A percentile compares a stretch with the other conserved stretches of the same genome.
Evolutionary conservation across 805 yeast species (phyloP).

Genomic region (Starmerella roubikii): DNA sequence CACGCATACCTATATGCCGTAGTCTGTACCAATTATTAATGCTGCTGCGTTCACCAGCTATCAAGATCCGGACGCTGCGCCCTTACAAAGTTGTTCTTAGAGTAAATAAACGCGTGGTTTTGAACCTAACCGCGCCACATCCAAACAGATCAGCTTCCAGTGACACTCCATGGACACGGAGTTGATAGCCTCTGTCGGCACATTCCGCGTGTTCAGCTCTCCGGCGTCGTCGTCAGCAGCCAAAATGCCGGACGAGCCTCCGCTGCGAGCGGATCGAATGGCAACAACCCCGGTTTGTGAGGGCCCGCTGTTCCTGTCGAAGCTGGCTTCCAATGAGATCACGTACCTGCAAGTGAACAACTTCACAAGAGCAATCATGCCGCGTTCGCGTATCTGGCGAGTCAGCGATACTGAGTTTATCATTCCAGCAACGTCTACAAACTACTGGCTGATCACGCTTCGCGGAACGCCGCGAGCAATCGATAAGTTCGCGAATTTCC

Average conservation of each 20-base stretch:
- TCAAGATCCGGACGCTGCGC: too few relatives aligned
- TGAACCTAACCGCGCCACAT: too few relatives aligned
- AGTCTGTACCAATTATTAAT: too few relatives aligned
- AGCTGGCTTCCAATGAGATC: slow-evolving; percentile 19
- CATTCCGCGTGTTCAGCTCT: slow-evolving; percentile 14
- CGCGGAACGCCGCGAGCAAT: slow-evolving; percentile 8
- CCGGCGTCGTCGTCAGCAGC: not conserved
- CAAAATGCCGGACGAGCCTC: slow-evolving; percentile 3
- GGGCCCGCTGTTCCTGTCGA: slow-evolving; percentile 17
- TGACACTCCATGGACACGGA: slow-evolving; percentile 11
- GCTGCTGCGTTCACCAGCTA: too few relatives aligned
- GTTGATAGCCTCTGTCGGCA: slow-evolving; percentile 14
- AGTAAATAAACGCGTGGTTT: too few relatives aligned
- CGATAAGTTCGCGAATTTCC: slow-evolving; percentile 13
- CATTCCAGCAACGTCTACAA: slow-evolving; percentile 17
- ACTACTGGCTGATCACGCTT: slow-evolving; percentile 19
- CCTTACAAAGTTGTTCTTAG: too few relatives aligned
- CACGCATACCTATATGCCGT: too few relatives aligned
- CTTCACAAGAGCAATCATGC: slow-evolving; percentile 20
- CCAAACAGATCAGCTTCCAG: too few relatives aligned
- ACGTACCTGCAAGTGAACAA: slow-evolving; percentile 19
- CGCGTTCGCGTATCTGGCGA: slow-evolving; percentile 21
- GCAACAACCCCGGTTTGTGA: slow-evolving; percentile 16
- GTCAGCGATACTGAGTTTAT: slow-evolving; percentile 13
- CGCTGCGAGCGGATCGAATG: slow-evolving; percentile 12